Evolutionary conservation across 2,329 filamentous ascomycete species (phyloP).

Genomic region (Onygena corvina): DNA sequence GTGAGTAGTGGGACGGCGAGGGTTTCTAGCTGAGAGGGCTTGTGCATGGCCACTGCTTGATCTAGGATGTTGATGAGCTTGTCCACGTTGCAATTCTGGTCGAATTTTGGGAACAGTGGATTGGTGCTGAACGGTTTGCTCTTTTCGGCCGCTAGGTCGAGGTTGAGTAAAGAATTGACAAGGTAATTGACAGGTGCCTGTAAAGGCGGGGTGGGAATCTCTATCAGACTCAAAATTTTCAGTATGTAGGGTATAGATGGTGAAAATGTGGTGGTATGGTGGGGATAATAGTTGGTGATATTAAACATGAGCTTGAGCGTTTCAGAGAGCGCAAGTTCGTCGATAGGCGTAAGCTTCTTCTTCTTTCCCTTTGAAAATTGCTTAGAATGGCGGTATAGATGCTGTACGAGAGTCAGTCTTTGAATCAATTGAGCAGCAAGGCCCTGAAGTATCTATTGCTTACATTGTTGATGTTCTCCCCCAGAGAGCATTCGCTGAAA

Average conservation of each 20-base stretch:
- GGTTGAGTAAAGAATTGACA: conserved; percentile 69
- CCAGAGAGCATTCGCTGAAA: conserved; percentile 54
- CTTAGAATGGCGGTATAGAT: conserved; percentile 58
- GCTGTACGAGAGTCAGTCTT: conserved; percentile 26
- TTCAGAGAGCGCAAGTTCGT: conserved; percentile 69
- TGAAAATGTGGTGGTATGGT: conserved; percentile 51
- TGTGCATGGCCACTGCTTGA: conserved; percentile 50
- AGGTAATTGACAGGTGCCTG: conserved; percentile 59
- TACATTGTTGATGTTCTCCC: conserved; percentile 52
- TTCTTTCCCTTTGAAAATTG: conserved; percentile 36
- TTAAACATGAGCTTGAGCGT: conserved; percentile 85
- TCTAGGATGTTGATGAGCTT: conserved; percentile 61
- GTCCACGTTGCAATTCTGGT: conserved; percentile 48
- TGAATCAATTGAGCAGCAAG: background rate
- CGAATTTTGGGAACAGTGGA: conserved; percentile 54
- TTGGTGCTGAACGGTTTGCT: conserved; percentile 33
- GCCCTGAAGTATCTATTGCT: background rate
- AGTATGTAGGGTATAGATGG: conserved; percentile 58
- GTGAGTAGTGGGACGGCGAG: conserved; percentile 61
- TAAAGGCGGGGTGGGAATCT: conserved; percentile 53
- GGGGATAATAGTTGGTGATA: conserved; percentile 60
- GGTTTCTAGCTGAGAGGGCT: conserved; percentile 58
- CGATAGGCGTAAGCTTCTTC: conserved; percentile 38
- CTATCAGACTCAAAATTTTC: conserved; percentile 52
- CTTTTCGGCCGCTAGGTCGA: conserved; percentile 53